Base-by-base conservation (phyloP, 768 basidiomycete genomes). In the Heimioporus sp. region DNA sequence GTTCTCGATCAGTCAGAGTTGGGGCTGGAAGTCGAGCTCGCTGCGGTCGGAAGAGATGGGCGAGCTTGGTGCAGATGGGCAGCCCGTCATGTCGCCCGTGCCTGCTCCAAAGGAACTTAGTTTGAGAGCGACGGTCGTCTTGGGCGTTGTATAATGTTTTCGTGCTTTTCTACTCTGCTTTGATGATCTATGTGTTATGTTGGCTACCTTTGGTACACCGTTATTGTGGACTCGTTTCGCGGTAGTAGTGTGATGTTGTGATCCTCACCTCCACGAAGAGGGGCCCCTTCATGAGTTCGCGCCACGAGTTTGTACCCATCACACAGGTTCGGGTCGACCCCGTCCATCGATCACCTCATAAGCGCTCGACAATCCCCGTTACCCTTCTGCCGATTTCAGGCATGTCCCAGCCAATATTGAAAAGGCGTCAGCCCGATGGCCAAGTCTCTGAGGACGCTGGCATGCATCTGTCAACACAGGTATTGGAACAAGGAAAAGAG, bases 21-120 rank as follows among this genome's bases (percentile, higher is more conserved):
- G 92, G 94, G 94, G 93, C 0, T 95, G 93, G 93, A 93, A 92
- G 72, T 79, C 77, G 48, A 78, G 76, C 52, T 79, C 79, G 17
- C 63, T 85, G 45, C 65, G 77, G 15, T 76, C 74, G 17, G 80
- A 83, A 48, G 81, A 65, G 50, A 75, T 78, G 59, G 62, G 73
- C 54, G 62, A 81, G 45, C 69, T 70, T 15, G 64, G 68, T 34
- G 65, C 73, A 15, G 63, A 67, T 52, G 58, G 64, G 16, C 54
- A 64, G n/a, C 58, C 59, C 21, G 55, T 67, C 46, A 74, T 73
- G 58, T 53, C 63, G 9, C 58, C 60, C 10, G 54, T 58, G 12
- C 69, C 69, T 52, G 67, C 67, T 2, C 61, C 65, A 15, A 69
- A 51, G 50, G 74, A 83, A 55, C 73, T 81, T 28, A 90, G 91